A percentile compares a stretch with the other conserved stretches of the same genome.
phyloP scores from a whole-genome alignment of 176 grass and related monocot species.

The Zea luxurians region DNA sequence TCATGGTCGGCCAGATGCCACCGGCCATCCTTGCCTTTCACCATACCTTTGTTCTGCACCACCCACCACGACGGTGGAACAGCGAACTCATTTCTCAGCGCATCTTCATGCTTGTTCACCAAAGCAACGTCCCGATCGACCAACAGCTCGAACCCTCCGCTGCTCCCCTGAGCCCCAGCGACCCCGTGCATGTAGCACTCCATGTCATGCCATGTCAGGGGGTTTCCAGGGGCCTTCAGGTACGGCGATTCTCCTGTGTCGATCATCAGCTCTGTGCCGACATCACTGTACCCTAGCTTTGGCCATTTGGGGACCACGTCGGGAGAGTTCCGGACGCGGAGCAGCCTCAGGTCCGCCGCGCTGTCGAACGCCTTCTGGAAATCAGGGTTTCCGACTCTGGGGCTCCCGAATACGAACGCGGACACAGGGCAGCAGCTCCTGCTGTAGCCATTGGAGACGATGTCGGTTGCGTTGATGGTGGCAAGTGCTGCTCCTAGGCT shows the following conservation, averaged over 20 bases:
- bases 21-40: constrained; percentile 61
- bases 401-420: constrained; percentile 69
- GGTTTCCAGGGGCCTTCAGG: constrained; percentile 62
- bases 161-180: constrained; percentile 52
- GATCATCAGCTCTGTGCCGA: constrained; percentile 60
- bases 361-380: constrained; percentile 59
- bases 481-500: constrained; percentile 79
- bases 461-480: constrained; percentile 73
- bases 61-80: constrained; percentile 78
- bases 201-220: constrained; percentile 73
- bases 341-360: constrained; percentile 51
- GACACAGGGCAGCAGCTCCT: constrained; percentile 45
- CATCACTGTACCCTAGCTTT: constrained; percentile 53
- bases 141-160: constrained; percentile 64
- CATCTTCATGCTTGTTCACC: constrained; percentile 74
- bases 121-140: constrained; percentile 71
- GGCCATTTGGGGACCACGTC: constrained; percentile 81
- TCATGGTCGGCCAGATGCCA: constrained; percentile 73
- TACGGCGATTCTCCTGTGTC: constrained; percentile 71
- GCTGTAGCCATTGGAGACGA: constrained; percentile 62
- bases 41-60: constrained; percentile 74
- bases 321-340: constrained; percentile 54
- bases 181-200: constrained; percentile 77
- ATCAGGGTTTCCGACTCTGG: constrained; percentile 64
- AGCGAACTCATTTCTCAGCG: constrained; percentile 66